Percentiles rank a stretch among this genome's conserved stretches.
These are phyloP conservation scores for Acorus calamus DNA, from an alignment of 106 monocot genomes.

Conservation along the genomic window DNA sequence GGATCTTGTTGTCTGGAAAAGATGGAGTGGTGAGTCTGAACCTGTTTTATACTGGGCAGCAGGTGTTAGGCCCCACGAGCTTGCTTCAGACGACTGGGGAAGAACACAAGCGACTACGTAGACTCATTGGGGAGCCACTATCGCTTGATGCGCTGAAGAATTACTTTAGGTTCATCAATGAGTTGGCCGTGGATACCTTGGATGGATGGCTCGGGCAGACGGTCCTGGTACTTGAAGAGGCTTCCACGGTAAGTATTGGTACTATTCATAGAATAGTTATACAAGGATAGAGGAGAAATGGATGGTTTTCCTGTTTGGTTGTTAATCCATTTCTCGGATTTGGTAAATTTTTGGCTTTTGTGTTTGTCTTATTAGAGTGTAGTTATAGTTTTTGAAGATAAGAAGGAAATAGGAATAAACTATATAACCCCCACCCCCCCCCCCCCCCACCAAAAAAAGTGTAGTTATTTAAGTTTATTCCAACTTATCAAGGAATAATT, in stretches of 20 bases:
- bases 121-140: slow-evolving; percentile 22
- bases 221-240: slow-evolving; percentile 27
- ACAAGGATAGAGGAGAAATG: neutral
- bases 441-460: no score
- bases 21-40: slow-evolving; percentile 23
- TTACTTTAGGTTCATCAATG: slow-evolving; percentile 16
- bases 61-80: slow-evolving; percentile 29
- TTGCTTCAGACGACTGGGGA: slow-evolving; percentile 23
- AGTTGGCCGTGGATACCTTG: slow-evolving; percentile 16
- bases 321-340: no score
- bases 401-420: no score
- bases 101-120: slow-evolving; percentile 17
- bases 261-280: neutral
- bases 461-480: no score
- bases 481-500: no score
- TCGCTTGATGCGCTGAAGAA: slow-evolving; percentile 28
- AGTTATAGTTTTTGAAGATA: no score
- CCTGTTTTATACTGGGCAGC: slow-evolving; percentile 29
- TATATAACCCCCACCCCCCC: no score
- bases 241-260: slow-evolving; percentile 9
- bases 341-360: no score
- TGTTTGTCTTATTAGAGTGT: no score
- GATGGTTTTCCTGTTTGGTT: no score
- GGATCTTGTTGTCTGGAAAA: slow-evolving; percentile 21
- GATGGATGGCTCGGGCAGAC: slow-evolving; percentile 14